Percentiles rank a stretch among this genome's conserved stretches.
Evolutionary conservation across 176 grass and related monocot genomes (phyloP).

Genomic region (Saccharum officinarum): DNA sequence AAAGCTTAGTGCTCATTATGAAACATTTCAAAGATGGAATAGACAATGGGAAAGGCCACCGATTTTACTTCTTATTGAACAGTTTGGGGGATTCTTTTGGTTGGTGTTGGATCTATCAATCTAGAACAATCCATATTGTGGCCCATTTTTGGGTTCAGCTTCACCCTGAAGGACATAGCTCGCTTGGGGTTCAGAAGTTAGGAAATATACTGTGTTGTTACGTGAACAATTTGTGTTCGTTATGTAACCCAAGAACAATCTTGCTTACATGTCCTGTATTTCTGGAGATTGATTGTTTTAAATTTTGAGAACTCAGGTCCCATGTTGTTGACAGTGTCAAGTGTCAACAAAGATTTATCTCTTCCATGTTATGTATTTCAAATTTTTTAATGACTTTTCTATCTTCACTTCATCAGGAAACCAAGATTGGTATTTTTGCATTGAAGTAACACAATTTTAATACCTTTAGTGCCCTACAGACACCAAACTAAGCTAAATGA

Average conservation of each 20-base stretch:
- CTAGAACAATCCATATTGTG: background rate
- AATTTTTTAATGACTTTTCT: background rate
- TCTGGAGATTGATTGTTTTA: background rate
- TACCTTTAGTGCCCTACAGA: background rate
- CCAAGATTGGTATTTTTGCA: background rate
- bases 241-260: background rate
- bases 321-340: background rate
- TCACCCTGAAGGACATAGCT: background rate
- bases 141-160: background rate
- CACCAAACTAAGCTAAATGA: slow-evolving; percentile 3
- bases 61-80: background rate
- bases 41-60: background rate
- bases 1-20: background rate
- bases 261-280: background rate
- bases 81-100: background rate
- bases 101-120: background rate
- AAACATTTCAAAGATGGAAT: background rate
- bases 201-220: background rate
- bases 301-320: background rate
- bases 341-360: background rate
- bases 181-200: background rate
- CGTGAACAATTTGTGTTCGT: background rate
- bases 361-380: background rate
- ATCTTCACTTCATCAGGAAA: background rate
- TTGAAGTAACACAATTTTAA: background rate